These are phyloP conservation scores for Hypoxylon fuscum DNA, from an alignment of 495 filamentous ascomycete species.

Conservation along the genomic window DNA sequence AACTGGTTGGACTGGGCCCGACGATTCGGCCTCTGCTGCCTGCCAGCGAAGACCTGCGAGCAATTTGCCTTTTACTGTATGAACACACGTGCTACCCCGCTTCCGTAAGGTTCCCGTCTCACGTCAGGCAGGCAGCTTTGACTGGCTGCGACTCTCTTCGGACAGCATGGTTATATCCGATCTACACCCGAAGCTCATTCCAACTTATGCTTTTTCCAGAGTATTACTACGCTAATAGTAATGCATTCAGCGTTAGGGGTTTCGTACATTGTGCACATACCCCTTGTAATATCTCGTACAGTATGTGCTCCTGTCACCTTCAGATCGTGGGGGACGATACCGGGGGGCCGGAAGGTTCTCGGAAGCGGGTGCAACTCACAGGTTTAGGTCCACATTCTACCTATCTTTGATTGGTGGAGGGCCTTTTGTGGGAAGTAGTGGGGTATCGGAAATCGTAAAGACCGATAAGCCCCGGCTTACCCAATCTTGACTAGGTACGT, in stretches of 20 bases:
- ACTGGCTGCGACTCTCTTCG: conserved; percentile 7
- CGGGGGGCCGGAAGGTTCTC: conserved; percentile 16
- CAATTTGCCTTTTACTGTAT: conserved; percentile 2
- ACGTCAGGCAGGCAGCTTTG: conserved; percentile 1
- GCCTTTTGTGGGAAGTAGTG: background rate
- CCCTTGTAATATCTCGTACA: conserved; percentile 6
- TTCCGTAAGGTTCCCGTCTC: background rate
- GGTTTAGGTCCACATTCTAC: too few species aligned
- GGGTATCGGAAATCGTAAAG: conserved; percentile 12
- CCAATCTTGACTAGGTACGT: conserved; percentile 4
- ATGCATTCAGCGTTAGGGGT: conserved; percentile 2
- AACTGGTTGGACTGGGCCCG: conserved; percentile 7
- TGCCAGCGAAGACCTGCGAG: conserved; percentile 1
- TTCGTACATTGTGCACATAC: background rate
- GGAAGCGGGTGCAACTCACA: conserved; percentile 17
- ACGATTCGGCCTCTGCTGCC: conserved; percentile 4
- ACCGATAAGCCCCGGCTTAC: conserved; percentile 6
- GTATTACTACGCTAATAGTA: conserved; percentile 36
- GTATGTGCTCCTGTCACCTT: conserved; percentile 9
- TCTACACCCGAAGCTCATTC: conserved; percentile 16
- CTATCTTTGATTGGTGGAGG: too few species aligned
- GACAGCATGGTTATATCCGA: conserved; percentile 31
- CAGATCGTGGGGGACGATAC: conserved; percentile 27
- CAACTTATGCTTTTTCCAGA: conserved; percentile 3
- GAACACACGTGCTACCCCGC: conserved; percentile 12